Evolutionary conservation across 495 filamentous ascomycete species (phyloP).

Genomic region (Aspergillus sclerotioniger): DNA sequence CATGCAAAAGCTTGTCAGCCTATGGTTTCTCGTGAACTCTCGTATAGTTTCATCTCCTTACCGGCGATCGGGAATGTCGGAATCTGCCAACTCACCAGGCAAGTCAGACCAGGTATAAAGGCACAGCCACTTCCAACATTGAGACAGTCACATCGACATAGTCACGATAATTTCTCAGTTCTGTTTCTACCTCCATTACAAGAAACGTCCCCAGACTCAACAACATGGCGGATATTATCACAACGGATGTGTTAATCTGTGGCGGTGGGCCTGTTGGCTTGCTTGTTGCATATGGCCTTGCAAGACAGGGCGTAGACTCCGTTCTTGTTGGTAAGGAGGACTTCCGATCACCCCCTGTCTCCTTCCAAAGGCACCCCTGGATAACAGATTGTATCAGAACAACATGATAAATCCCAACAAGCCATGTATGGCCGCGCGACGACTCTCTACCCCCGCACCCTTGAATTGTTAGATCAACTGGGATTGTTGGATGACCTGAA

Average conservation of each 20-base stretch:
- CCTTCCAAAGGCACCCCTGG: not conserved
- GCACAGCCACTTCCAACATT: too few species aligned
- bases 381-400: not conserved
- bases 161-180: too few species aligned
- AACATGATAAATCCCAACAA: slow-evolving; percentile 10
- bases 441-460: slow-evolving; percentile 5
- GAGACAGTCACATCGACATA: too few species aligned
- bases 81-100: too few species aligned
- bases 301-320: slow-evolving; percentile 1
- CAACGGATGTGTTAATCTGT: slow-evolving; percentile 10
- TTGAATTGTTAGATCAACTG: slow-evolving; percentile 13
- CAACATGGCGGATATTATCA: not conserved
- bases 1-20: too few species aligned
- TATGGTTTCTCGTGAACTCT: too few species aligned
- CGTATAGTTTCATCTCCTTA: too few species aligned
- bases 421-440: slow-evolving; percentile 12
- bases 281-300: slow-evolving; percentile 3
- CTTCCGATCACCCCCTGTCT: not conserved
- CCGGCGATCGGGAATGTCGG: too few species aligned
- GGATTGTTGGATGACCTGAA: slow-evolving; percentile 4
- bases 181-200: too few species aligned
- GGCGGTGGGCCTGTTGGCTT: slow-evolving; percentile 12
- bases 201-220: too few species aligned
- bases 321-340: slow-evolving; percentile 5
- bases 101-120: too few species aligned